phyloP scores from a whole-genome alignment of 192 early-diverging fungal species.

The Linnemannia elongata region DNA sequence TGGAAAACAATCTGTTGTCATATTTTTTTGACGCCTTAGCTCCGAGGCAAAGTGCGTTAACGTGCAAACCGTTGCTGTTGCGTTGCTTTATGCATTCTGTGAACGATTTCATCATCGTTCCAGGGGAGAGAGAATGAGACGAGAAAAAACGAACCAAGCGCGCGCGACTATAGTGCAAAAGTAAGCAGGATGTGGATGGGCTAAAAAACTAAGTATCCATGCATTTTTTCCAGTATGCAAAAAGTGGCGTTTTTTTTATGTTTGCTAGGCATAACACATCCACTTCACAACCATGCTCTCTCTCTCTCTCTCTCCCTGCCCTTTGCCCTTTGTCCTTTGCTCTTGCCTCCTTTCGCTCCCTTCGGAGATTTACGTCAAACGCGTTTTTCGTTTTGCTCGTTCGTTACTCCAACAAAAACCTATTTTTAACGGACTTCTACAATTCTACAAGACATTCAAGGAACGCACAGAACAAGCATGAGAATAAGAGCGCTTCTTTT shows the following conservation, averaged over 20 bases:
- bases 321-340: not conserved
- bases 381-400: not conserved
- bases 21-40: too few relatives aligned
- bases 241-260: not conserved
- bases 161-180: not conserved
- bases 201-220: too few relatives aligned
- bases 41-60: not conserved
- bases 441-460: not conserved
- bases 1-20: too few relatives aligned
- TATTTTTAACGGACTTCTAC: not conserved
- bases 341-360: not conserved
- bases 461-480: not conserved
- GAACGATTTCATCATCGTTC: not conserved
- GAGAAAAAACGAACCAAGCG: conserved; percentile 2
- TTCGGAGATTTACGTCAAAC: not conserved
- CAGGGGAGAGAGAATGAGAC: not conserved
- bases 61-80: not conserved
- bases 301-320: not conserved
- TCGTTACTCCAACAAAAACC: not conserved
- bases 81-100: not conserved
- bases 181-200: not conserved
- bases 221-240: not conserved
- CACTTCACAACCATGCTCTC: not conserved
- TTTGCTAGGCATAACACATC: not conserved
- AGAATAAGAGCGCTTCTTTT: not conserved